Evolutionary conservation across 2,329 filamentous ascomycete genomes (phyloP).

Genomic region (Aspergillus spinulosporus): DNA sequence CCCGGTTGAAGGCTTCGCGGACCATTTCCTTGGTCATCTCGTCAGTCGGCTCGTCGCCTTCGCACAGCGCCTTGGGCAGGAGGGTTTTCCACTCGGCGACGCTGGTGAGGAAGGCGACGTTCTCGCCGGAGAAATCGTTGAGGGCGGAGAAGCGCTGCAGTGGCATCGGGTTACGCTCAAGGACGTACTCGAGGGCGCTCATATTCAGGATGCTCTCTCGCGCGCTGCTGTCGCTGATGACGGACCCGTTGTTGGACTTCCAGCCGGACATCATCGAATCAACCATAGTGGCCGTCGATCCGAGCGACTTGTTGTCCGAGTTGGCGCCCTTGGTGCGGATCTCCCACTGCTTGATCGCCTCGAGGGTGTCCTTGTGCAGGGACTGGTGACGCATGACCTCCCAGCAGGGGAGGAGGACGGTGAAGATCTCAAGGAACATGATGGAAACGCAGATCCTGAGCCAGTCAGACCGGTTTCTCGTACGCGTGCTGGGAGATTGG

Average conservation of each 20-base stretch:
- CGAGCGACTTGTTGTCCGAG: slow-evolving; percentile 31
- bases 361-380: slow-evolving; percentile 37
- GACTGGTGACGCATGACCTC: slow-evolving; percentile 50
- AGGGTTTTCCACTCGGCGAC: slow-evolving; percentile 58
- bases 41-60: slow-evolving; percentile 25
- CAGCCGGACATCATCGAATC: slow-evolving; percentile 31
- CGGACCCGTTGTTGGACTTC: slow-evolving; percentile 38
- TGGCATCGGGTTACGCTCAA: slow-evolving; percentile 58
- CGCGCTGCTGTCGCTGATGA: slow-evolving; percentile 37
- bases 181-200: slow-evolving; percentile 62
- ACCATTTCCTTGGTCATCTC: slow-evolving; percentile 29
- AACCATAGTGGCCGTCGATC: slow-evolving; percentile 31
- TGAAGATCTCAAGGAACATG: slow-evolving; percentile 63
- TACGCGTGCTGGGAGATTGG: too few relatives aligned
- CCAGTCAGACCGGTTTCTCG: too few relatives aligned
- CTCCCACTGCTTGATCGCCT: slow-evolving; percentile 43
- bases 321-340: slow-evolving; percentile 29
- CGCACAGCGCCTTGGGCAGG: slow-evolving; percentile 26
- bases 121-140: slow-evolving; percentile 69
- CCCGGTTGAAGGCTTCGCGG: slow-evolving; percentile 59
- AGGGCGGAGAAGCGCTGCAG: slow-evolving; percentile 65
- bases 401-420: slow-evolving; percentile 63
- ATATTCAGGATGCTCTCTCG: slow-evolving; percentile 58
- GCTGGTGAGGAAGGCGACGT: slow-evolving; percentile 65
- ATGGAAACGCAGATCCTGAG: slow-evolving; percentile 58